Conservation (phyloP, 2,329 filamentous ascomycete species). For the Colletotrichum plurivorum region DNA sequence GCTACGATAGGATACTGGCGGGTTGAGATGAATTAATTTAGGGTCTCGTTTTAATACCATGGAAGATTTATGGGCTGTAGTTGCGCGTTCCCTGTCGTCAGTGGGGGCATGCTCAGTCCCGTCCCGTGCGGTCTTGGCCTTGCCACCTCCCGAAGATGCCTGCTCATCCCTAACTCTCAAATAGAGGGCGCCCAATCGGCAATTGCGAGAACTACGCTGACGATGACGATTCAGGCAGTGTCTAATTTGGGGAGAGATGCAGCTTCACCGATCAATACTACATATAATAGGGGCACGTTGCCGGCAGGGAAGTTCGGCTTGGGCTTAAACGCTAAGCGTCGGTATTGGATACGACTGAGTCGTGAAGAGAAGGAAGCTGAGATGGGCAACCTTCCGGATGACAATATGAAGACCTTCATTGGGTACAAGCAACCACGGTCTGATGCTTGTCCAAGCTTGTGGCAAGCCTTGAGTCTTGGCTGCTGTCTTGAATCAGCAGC, state of each 20-base stretch:
- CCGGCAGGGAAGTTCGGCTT: too few relatives aligned
- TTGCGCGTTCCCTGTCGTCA: constrained; percentile 11
- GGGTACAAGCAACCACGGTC: too few relatives aligned
- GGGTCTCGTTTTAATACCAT: background rate
- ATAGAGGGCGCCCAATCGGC: background rate
- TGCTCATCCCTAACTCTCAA: background rate
- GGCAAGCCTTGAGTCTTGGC: too few relatives aligned
- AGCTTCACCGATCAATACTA: background rate
- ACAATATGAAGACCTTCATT: too few relatives aligned
- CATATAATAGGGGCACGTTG: background rate
- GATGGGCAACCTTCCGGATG: too few relatives aligned
- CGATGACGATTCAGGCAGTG: background rate
- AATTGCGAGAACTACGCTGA: background rate
- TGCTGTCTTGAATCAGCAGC: too few relatives aligned
- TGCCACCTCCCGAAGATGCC: constrained; percentile 12
- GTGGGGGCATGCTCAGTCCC: background rate
- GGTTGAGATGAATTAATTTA: background rate
- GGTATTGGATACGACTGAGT: too few relatives aligned
- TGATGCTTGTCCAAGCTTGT: too few relatives aligned
- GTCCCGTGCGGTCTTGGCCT: background rate
- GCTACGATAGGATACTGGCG: background rate
- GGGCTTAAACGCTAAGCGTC: too few relatives aligned
- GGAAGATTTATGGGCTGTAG: constrained; percentile 9
- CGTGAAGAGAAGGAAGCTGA: too few relatives aligned
- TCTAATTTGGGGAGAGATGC: background rate